These are phyloP conservation scores for Mrakia frigida DNA, from an alignment of 768 basidiomycete genomes.

Conservation along the genomic window DNA sequence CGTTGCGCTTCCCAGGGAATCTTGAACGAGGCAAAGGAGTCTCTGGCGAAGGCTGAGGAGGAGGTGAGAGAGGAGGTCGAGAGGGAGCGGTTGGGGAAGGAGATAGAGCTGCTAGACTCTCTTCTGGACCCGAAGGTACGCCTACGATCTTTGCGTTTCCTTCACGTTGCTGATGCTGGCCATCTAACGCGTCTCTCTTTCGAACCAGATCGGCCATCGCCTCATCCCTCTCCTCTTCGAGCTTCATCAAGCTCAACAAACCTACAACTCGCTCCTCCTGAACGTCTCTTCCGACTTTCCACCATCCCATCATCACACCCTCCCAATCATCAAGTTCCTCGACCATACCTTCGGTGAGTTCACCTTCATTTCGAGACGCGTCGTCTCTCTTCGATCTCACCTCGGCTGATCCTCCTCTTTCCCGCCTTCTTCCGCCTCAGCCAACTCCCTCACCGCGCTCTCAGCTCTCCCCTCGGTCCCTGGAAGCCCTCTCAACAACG, in stretches of 20 bases:
- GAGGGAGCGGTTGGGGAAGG: not conserved
- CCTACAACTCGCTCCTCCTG: not conserved
- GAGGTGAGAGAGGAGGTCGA: not conserved
- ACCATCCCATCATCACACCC: not conserved
- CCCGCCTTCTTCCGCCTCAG: not conserved
- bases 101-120: constrained; percentile 1
- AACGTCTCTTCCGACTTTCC: not conserved
- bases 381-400: not conserved
- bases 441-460: not conserved
- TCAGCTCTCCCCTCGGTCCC: not conserved
- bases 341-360: not conserved
- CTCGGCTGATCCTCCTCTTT: no score
- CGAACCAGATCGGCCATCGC: not conserved
- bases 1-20: not conserved
- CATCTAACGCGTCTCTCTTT: not conserved
- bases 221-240: not conserved
- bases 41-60: constrained; percentile 5
- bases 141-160: not conserved
- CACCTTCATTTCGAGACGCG: not conserved
- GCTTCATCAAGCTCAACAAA: not conserved
- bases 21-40: not conserved
- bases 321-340: not conserved
- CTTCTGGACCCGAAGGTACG: constrained; percentile 5
- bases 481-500: not conserved
- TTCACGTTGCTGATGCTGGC: not conserved